These are phyloP conservation scores for Colletotrichum siamense DNA, from an alignment of 2,329 filamentous ascomycete genomes.

Conservation along the genomic window DNA sequence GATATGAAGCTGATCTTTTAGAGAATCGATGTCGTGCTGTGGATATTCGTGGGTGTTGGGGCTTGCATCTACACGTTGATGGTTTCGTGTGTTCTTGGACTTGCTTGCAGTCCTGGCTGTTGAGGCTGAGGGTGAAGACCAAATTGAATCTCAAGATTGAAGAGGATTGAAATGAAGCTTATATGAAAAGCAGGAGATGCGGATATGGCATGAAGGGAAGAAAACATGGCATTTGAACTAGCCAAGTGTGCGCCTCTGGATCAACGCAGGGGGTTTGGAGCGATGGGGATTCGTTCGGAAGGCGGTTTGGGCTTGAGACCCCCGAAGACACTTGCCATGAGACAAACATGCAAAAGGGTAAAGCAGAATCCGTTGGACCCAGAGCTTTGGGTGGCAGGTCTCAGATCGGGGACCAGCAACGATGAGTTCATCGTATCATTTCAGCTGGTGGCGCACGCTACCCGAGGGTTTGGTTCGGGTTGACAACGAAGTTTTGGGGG, in stretches of 20 bases:
- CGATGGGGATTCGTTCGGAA: conserved; percentile 5
- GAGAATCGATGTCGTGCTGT: not conserved
- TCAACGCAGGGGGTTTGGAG: not conserved
- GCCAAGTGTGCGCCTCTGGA: not conserved
- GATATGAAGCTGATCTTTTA: not conserved
- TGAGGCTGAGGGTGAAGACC: not conserved
- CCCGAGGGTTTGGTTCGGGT: not conserved
- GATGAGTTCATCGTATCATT: not conserved
- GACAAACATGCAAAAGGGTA: not conserved
- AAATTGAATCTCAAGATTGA: not conserved
- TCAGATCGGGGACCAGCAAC: not conserved
- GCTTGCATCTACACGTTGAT: not conserved
- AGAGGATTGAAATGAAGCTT: not conserved
- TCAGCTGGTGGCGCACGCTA: not conserved
- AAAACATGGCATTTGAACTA: not conserved
- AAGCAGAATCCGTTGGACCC: conserved; percentile 8
- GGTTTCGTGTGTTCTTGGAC: not conserved
- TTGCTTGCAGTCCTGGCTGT: not conserved
- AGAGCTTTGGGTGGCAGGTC: not conserved
- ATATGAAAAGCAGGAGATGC: not conserved
- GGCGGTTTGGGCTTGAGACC: not conserved
- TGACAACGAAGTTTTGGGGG: not conserved
- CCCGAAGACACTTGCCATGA: not conserved
- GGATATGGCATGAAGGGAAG: not conserved
- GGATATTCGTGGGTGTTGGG: not conserved